phyloP scores from a whole-genome alignment of 495 filamentous ascomycete species.

The Penicillium manginii region DNA sequence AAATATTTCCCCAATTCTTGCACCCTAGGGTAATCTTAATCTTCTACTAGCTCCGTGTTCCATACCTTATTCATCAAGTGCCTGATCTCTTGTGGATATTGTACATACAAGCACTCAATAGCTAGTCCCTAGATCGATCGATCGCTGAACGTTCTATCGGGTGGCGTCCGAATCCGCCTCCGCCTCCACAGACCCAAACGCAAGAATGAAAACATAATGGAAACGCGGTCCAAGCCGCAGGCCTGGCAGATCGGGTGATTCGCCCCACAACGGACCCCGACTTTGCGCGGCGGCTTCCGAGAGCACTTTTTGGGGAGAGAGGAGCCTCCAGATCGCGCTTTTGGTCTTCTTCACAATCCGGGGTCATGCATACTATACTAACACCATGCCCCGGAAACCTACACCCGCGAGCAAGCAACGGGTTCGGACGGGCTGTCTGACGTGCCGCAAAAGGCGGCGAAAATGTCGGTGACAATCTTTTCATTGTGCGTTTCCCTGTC shows the following conservation, averaged over 20 bases:
- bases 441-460: constrained; percentile 31
- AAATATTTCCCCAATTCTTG: constrained; percentile 5
- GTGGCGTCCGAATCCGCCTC: constrained; percentile 14
- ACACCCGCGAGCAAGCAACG: constrained; percentile 32
- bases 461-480: constrained; percentile 26
- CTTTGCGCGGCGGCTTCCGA: constrained; percentile 18
- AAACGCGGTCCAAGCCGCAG: constrained; percentile 19
- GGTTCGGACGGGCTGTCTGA: constrained; percentile 32
- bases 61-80: not conserved
- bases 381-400: constrained; percentile 31
- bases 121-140: not conserved
- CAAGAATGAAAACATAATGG: constrained; percentile 6
- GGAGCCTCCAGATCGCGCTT: constrained; percentile 26
- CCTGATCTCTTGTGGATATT: not conserved
- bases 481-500: not conserved
- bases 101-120: not conserved
- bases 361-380: constrained; percentile 18
- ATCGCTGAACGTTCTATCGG: constrained; percentile 8
- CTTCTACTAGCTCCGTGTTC: not conserved
- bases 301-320: constrained; percentile 18
- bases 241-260: constrained; percentile 13
- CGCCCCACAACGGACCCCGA: constrained; percentile 13
- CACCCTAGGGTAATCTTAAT: not conserved
- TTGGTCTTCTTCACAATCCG: constrained; percentile 16
- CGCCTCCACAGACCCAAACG: constrained; percentile 1